Evolutionary conservation across 1,284 basidiomycete genomes (phyloP).

Genomic region (Pseudozyma pruni): DNA sequence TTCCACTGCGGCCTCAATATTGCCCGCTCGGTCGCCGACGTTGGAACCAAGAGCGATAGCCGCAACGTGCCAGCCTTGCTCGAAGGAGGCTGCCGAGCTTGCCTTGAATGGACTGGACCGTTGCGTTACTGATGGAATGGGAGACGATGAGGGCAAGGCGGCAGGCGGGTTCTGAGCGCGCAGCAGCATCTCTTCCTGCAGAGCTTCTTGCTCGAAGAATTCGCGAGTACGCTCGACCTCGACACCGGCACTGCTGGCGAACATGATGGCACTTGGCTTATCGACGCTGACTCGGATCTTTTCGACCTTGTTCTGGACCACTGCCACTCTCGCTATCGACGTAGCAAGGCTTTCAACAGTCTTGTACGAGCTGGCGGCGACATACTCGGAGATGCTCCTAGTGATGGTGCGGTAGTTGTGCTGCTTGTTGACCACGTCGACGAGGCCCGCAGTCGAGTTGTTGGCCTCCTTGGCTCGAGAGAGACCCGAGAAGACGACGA

Average conservation of each 20-base stretch:
- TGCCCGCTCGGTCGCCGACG: conserved; percentile 84
- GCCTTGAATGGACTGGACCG: not conserved
- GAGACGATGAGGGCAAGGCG: not conserved
- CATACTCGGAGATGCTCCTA: conserved; percentile 68
- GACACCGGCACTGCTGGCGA: conserved; percentile 76
- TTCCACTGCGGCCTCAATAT: conserved; percentile 82
- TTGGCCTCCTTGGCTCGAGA: conserved; percentile 27
- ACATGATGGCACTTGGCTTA: conserved; percentile 81
- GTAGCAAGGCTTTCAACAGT: conserved; percentile 82
- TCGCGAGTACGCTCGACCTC: conserved; percentile 73
- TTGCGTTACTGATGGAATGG: not conserved
- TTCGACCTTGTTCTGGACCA: conserved; percentile 52
- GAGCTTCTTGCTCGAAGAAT: conserved; percentile 59
- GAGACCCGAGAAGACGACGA: conserved; percentile 69
- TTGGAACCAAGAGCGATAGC: conserved; percentile 90
- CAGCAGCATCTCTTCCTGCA: conserved; percentile 22
- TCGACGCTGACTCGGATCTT: conserved; percentile 73
- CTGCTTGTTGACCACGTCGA: conserved; percentile 55
- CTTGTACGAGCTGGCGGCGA: conserved; percentile 73
- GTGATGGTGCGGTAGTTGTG: conserved; percentile 48
- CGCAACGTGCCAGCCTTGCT: conserved; percentile 67
- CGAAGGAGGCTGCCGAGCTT: not conserved
- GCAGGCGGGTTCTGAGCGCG: conserved; percentile 8
- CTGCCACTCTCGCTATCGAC: conserved; percentile 73
- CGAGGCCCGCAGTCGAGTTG: conserved; percentile 17